Base-by-base conservation (phyloP, 2,329 filamentous ascomycete genomes). In the Myriangium duriaei region DNA sequence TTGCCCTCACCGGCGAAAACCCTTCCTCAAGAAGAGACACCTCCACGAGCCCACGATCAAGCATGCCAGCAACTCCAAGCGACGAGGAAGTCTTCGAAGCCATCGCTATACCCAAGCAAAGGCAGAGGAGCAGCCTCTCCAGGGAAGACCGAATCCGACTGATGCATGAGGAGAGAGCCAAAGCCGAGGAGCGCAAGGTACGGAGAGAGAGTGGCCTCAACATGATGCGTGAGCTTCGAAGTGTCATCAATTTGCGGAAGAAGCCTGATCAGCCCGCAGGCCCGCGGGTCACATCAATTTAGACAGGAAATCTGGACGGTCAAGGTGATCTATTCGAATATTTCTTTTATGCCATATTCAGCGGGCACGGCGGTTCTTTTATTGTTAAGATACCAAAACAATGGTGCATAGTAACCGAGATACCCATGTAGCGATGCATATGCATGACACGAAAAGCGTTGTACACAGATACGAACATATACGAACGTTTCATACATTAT, bases 171-270 rank as follows among this genome's bases (percentile, higher is more conserved):
- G 88, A 96, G 31, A 73, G 88, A 41, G 77, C 76, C 38, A 74
- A 74, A 45, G 81, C 83, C 53, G 79, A 81, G 13, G 68, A 75
- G 29, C 65, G 77, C 29, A 74, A 77, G 39, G 82, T 87, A 49
- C 80, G 81, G 52, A 67, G 76, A 31, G 85, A 95, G 45, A 81
- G 84, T 9, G 92, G 77, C 45, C 82, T 78, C 30, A 84, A 81
- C 49, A 94, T 98, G 84, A 71, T 98, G 45, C 78, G 81, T 45
- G 91, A 98, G 61, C 68, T 98, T 42, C 85, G 95, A 63, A 88
- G 83, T 45, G 76, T 98, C 43, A 92, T 96, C 38, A 56, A 51
- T 19, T 38, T 57, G 19, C 41, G 52, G 18, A 51, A 50, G 12
- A 47, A 43, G 21, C 21, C 21, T n/a, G 21, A 26, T n/a, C 21